Evolutionary conservation across 2,329 filamentous ascomycete species (phyloP).

Genomic region (Aspergillus oerlinghausenensis): DNA sequence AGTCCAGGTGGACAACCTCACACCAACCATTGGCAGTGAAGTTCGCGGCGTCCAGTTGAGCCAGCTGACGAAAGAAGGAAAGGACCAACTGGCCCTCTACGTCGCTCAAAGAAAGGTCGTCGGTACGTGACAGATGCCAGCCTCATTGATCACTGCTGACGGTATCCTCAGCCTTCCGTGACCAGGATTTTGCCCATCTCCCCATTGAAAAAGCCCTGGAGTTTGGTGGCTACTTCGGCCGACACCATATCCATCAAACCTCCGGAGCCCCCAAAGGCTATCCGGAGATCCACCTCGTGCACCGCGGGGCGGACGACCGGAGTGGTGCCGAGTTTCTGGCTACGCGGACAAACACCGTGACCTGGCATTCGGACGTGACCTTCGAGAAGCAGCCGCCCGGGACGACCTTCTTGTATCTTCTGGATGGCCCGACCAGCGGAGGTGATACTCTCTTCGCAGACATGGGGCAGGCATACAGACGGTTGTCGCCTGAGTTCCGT

Average conservation of each 20-base stretch:
- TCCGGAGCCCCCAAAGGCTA: constrained; percentile 69
- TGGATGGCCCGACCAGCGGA: constrained; percentile 75
- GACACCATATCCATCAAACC: constrained; percentile 76
- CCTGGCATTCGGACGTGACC: constrained; percentile 85
- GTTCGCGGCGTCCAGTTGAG: constrained; percentile 68
- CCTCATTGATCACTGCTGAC: background rate
- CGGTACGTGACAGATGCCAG: constrained; percentile 33
- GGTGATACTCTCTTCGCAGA: constrained; percentile 84
- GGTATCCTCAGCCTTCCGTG: constrained; percentile 56
- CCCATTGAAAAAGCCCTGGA: constrained; percentile 66
- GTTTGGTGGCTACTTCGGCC: constrained; percentile 71
- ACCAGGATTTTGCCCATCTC: constrained; percentile 68
- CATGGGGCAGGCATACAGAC: constrained; percentile 72
- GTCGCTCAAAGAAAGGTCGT: constrained; percentile 60
- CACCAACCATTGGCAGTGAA: constrained; percentile 70
- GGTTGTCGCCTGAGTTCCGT: constrained; percentile 73
- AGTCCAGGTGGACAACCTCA: constrained; percentile 55
- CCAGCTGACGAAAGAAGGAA: constrained; percentile 61
- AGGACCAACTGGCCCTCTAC: constrained; percentile 65
- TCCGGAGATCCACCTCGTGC: constrained; percentile 74
- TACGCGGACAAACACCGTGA: constrained; percentile 71
- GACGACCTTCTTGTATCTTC: constrained; percentile 81
- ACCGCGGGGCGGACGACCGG: constrained; percentile 64
- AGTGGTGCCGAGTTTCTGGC: constrained; percentile 59
- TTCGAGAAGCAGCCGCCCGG: constrained; percentile 87